Percentiles rank a stretch among this genome's conserved stretches.
These are phyloP conservation scores for Aspergillus latus DNA, from an alignment of 2,329 filamentous ascomycete genomes.

Conservation along the genomic window DNA sequence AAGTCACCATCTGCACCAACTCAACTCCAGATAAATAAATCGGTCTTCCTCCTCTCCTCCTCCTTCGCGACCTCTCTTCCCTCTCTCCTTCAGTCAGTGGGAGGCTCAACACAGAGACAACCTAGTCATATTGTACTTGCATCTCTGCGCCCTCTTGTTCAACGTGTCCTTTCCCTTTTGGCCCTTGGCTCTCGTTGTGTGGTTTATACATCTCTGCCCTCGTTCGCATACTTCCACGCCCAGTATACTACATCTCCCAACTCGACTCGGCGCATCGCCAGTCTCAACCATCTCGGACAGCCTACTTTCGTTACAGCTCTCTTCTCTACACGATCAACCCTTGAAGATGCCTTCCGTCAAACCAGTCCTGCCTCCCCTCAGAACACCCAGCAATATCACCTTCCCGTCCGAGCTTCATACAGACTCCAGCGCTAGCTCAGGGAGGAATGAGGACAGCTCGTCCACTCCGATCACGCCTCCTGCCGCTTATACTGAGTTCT, in stretches of 20 bases:
- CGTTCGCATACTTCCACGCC: conserved; percentile 15
- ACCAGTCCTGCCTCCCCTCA: conserved; percentile 42
- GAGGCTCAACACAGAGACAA: conserved; percentile 10
- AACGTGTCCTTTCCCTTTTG: not conserved
- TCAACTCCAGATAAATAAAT: conserved; percentile 18
- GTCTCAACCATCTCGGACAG: not conserved
- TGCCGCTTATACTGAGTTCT: conserved; percentile 85
- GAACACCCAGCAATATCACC: conserved; percentile 45
- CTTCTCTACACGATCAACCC: not conserved
- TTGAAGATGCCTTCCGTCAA: conserved; percentile 34
- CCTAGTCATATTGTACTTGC: not conserved
- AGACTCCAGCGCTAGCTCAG: conserved; percentile 55
- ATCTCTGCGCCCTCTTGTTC: conserved; percentile 4
- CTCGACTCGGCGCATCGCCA: not conserved
- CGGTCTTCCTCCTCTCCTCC: conserved; percentile 10
- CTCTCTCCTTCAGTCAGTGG: conserved; percentile 9
- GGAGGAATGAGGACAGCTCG: conserved; percentile 57
- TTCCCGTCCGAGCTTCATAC: conserved; percentile 60
- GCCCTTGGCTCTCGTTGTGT: not conserved
- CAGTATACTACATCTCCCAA: not conserved
- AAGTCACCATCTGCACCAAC: conserved; percentile 3
- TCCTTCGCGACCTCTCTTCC: conserved; percentile 11
- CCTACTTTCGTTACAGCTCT: conserved; percentile 6
- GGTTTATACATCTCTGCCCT: conserved; percentile 7
- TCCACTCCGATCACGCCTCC: conserved; percentile 91